These are phyloP conservation scores for Meyerozyma guilliermondii DNA, from an alignment of 1,139 yeast species.

Conservation along the genomic window DNA sequence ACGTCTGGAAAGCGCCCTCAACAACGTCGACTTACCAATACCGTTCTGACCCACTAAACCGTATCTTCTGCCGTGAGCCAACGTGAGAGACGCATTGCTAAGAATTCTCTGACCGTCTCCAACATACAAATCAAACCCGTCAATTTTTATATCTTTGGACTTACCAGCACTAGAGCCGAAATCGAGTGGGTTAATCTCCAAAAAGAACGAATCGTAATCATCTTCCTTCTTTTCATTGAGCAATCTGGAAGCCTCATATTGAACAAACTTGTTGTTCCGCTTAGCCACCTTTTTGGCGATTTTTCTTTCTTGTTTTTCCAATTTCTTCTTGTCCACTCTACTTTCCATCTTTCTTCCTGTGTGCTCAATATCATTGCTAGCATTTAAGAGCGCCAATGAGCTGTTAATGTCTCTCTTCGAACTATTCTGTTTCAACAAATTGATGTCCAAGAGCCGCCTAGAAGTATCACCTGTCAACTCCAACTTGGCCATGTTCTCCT, in stretches of 20 bases:
- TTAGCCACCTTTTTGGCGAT: slow-evolving; percentile 96
- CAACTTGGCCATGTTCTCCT: slow-evolving; percentile 66
- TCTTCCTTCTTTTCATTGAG: slow-evolving; percentile 58
- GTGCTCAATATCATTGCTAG: slow-evolving; percentile 80
- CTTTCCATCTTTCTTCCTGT: slow-evolving; percentile 90
- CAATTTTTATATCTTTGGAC: slow-evolving; percentile 90
- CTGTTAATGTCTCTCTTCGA: slow-evolving; percentile 71
- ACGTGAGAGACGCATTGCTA: slow-evolving; percentile 79
- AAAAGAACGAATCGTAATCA: slow-evolving; percentile 90
- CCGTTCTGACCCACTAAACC: slow-evolving; percentile 99
- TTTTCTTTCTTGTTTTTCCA: slow-evolving; percentile 95
- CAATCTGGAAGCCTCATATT: slow-evolving; percentile 90
- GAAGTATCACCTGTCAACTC: slow-evolving; percentile 74
- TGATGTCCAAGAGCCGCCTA: slow-evolving; percentile 70
- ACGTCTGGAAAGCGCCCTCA: slow-evolving; percentile 88
- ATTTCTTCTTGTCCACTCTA: slow-evolving; percentile 91
- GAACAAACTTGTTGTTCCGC: slow-evolving; percentile 80
- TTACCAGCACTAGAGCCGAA: slow-evolving; percentile 89
- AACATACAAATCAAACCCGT: slow-evolving; percentile 86
- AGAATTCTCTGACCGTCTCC: slow-evolving; percentile 94
- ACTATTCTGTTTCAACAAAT: slow-evolving; percentile 50
- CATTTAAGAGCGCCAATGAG: slow-evolving; percentile 67
- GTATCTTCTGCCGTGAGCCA: slow-evolving; percentile 89
- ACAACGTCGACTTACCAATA: slow-evolving; percentile 95
- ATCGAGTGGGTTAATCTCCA: slow-evolving; percentile 92